Base-by-base conservation (phyloP, 306 rosid species). In the Dalbergia cochinchinensis region DNA sequence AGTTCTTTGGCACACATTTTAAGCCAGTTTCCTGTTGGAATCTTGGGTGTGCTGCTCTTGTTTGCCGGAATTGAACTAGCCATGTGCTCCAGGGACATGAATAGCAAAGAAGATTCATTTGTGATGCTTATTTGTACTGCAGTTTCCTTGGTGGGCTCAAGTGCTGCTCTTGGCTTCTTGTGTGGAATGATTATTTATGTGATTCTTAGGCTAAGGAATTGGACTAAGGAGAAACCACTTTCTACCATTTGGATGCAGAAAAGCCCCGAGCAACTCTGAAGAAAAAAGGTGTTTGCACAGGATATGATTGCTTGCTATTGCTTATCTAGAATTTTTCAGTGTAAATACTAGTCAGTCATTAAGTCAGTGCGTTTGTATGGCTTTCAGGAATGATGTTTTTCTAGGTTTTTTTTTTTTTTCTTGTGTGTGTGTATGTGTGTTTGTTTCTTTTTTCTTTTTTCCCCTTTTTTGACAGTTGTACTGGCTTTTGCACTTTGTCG, bases 101-200 rank as follows among this genome's bases (percentile, higher is more conserved):
- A 81, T 59, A 33, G 58, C 0, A 81, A 74, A 11, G 85, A 81
- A 74, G 85, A 81, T 74, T 45, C 80, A 1, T 81, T 81, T 81
- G 80, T 81, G 8, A 53, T 41, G 59, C 80, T 81, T 66, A 45
- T 81, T 57, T 55, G 69, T 11, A 74, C 85, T 58, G 71, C 85
- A 19, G 85, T 81, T 67, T 81, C 85, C 4, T 22, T 81, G 50
- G 80, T 81, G 22, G 85, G 85, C 0, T 81, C 85, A 47, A 81
- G 85, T 74, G 85, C 85, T 9, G 85, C 85, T 9, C 85, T 81
- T 66, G 85, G 85, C 3, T 81, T 81, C 74, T 74, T 81, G 15
- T 14, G 14, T 74, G 85, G 85, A 15, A 74, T 74, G 80, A 37
- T 81, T 66, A 41, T 74, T 35, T 74, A 33, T 59, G n/a, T n/a